Evolutionary conservation across 768 basidiomycete species (phyloP), one percentile per base, ranked within the genome.

Genomic region (Erythrobasidium yunnanense): DNA sequence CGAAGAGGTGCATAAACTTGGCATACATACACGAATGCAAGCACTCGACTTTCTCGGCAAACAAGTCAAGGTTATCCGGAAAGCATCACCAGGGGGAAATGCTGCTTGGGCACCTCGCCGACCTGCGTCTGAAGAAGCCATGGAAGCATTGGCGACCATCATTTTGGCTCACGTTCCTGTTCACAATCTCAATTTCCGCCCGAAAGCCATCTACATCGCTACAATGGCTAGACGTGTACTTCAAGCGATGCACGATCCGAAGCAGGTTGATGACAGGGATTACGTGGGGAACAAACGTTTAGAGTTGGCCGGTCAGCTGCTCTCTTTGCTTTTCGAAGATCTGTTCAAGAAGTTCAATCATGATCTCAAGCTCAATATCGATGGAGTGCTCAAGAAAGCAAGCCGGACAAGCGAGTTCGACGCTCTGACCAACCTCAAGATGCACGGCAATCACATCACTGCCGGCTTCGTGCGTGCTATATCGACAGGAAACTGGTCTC

Each of bases 251-350:
- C 84, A 90, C 66, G 90, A 97, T 75, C 88, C 90, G 76, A 91
- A 86, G 72, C 90, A 91, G 84, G 91, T 95, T 8, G 95, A 99
- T 71, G 95, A 99, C 77, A 82, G 95, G 51, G 95, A 99, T 77
- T 99, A 99, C 75, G 95, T 99, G 66, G 95, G 95, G 52, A 99
- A 99, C 78, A 99, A 99, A 77, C 88, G 95, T 52, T 78, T 99
- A 47, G 95, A 99, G 78, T 82, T 99, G 93, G 95, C 95, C 51
- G 95, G 95, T 35, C 95, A 97, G 74, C 82, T 99, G 17, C 81
- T 99, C 27, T 90, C 92, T 4, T 81, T 99, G 11, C 83, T 99
- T 2, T 99, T 99, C 69, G 95, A 99, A 77, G 95, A 99, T 76
- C 80, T 96, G 25, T 99, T 99, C 83, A 99, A 99, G 77, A 95